Evolutionary conservation across 2,329 filamentous ascomycete genomes (phyloP).

Genomic region (Nothopassalora personata): DNA sequence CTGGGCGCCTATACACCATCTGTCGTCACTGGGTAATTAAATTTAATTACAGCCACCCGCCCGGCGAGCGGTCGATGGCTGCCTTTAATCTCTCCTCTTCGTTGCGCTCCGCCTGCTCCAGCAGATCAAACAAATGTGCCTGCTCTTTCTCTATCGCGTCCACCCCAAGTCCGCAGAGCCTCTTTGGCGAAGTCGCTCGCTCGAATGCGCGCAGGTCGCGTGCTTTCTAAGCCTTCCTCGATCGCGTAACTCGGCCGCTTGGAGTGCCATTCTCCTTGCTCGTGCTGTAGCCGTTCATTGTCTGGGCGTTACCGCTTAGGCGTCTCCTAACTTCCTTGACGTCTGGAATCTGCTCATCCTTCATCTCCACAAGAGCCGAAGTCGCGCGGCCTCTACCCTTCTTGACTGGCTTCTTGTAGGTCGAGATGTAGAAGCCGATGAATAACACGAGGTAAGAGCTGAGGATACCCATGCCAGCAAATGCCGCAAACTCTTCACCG

Average conservation of each 20-base stretch:
- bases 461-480: conserved; percentile 85
- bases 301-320: conserved; percentile 41
- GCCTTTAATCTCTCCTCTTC: background rate
- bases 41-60: conserved; percentile 6
- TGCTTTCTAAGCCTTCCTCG: conserved; percentile 60
- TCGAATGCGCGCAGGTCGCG: conserved; percentile 17
- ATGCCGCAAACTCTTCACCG: conserved; percentile 93
- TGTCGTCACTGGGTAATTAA: conserved; percentile 6
- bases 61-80: conserved; percentile 1
- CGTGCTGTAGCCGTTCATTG: conserved; percentile 29
- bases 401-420: conserved; percentile 80
- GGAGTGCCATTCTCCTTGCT: conserved; percentile 42
- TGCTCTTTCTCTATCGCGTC: conserved; percentile 2
- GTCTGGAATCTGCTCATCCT: conserved; percentile 61
- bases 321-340: conserved; percentile 48
- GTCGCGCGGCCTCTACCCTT: conserved; percentile 71
- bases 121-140: background rate
- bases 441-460: conserved; percentile 95
- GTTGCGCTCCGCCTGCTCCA: background rate
- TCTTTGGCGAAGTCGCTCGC: conserved; percentile 13
- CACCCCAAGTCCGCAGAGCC: background rate
- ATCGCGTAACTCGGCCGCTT: conserved; percentile 59
- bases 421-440: conserved; percentile 98
- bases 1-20: conserved; percentile 2
- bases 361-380: conserved; percentile 80